Base-by-base conservation (phyloP, 805 yeast genomes). In the Lipomyces starkeyi region DNA sequence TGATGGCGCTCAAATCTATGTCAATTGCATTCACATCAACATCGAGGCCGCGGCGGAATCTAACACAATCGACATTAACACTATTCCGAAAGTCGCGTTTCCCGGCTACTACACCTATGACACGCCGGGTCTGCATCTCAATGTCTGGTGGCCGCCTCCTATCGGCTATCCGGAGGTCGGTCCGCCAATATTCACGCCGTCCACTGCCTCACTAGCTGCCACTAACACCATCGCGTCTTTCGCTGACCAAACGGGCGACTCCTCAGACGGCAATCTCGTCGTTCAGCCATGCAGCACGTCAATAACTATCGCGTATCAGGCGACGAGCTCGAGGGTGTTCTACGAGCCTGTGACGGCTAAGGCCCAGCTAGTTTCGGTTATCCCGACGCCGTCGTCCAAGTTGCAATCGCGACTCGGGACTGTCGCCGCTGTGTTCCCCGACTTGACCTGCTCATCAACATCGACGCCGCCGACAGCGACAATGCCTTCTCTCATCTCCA, bases 81-180 rank as follows among this genome's bases (percentile, higher is more conserved):
- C 29, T 17, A 60, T 60, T n/a, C 57, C 63, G 17, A 60, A 60
- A 56, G 58, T 60, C 57, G 57, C 40, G 43, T 47, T 60, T 52
- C 63, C 58, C 2, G 63, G 63, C 8, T 43, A 43, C 40, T 60
- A 60, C 43, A 49, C 57, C n/a, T 17, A 29, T 22, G n/a, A n/a
- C 8, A 47, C 53, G 22, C 63, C 63, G 11, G 63, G 63, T 20
- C 57, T 60, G 63, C 58, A 60, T 53, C 22, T 60, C 35, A 35
- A 60, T 43, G 29, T 60, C 20, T 60, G 63, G 63, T 35, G 52
- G 53, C 53, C 52, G 29, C 53, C 52, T 20, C 53, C 53, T 35
- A 25, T 37, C n/a, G 22, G 25, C 20, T 58, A 58, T 58, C 49
- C 43, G 6, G 52, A 35, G 34, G 20, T 37, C 20, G 61, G 61